Conservation (phyloP, 2,329 filamentous ascomycete species). For the Anthostomella pinea region DNA sequence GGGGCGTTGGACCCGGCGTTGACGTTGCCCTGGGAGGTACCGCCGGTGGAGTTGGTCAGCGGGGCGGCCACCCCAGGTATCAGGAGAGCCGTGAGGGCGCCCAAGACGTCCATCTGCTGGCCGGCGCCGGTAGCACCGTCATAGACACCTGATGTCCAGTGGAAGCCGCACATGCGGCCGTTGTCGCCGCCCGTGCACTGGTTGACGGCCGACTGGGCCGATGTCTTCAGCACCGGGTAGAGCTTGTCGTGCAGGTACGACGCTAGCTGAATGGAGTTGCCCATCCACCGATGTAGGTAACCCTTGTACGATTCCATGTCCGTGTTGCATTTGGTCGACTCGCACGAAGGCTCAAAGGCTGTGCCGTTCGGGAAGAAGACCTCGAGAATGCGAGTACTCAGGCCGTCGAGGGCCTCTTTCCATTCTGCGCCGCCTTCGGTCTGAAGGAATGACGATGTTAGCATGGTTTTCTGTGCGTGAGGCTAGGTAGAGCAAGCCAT, state of each 20-base stretch:
- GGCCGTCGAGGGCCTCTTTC: constrained; percentile 52
- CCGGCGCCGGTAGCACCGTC: constrained; percentile 51
- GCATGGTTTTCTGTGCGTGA: background rate
- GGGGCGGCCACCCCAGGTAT: constrained; percentile 37
- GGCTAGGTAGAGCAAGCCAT: background rate
- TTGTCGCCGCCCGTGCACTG: constrained; percentile 60
- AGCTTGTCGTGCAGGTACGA: constrained; percentile 56
- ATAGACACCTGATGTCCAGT: constrained; percentile 47
- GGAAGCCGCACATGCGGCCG: constrained; percentile 61
- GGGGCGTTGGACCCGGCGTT: constrained; percentile 37
- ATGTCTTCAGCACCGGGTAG: constrained; percentile 54
- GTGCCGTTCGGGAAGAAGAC: constrained; percentile 56
- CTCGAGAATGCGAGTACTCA: constrained; percentile 49
- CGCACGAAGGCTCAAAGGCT: constrained; percentile 67
- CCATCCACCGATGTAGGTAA: constrained; percentile 64
- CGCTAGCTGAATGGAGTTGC: constrained; percentile 58
- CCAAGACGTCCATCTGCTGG: constrained; percentile 56
- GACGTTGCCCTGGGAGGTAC: constrained; percentile 46
- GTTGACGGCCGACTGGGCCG: constrained; percentile 56
- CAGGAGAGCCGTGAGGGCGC: constrained; percentile 43
- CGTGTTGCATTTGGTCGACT: constrained; percentile 60
- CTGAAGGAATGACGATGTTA: constrained; percentile 31
- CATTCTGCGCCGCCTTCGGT: constrained; percentile 54
- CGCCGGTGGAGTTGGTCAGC: constrained; percentile 49
- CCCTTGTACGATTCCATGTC: constrained; percentile 76